Evolutionary conservation across 2,329 filamentous ascomycete species (phyloP).

Genomic region (Beauveria sp.): DNA sequence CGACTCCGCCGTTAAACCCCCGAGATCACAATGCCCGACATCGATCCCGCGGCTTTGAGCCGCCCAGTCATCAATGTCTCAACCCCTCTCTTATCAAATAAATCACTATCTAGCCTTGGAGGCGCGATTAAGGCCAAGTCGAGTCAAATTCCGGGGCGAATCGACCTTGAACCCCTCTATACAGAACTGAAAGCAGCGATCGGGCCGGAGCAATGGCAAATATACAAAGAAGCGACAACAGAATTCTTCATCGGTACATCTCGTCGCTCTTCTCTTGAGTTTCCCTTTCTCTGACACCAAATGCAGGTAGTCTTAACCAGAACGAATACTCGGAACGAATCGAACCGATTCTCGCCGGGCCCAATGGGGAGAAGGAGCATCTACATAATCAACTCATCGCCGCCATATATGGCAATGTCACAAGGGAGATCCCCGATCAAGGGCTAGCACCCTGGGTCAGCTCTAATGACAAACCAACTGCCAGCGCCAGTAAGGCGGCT

Average conservation of each 20-base stretch:
- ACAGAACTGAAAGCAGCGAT: constrained; percentile 53
- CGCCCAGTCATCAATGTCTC: constrained; percentile 50
- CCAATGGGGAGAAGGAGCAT: constrained; percentile 52
- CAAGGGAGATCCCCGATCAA: constrained; percentile 59
- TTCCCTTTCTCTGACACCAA: constrained; percentile 4
- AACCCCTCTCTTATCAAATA: constrained; percentile 51
- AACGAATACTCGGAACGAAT: constrained; percentile 51
- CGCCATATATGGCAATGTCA: constrained; percentile 62
- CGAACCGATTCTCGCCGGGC: constrained; percentile 51
- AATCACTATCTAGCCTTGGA: constrained; percentile 48
- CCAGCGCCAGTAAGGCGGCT: constrained; percentile 52
- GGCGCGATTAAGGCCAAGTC: constrained; percentile 48
- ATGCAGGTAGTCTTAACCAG: constrained; percentile 54
- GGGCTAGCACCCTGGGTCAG: constrained; percentile 65
- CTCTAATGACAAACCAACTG: constrained; percentile 59
- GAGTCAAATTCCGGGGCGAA: constrained; percentile 55
- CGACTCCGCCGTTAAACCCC: constrained; percentile 31
- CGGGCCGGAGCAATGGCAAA: constrained; percentile 53
- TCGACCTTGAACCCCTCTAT: constrained; percentile 61
- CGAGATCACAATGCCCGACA: constrained; percentile 52
- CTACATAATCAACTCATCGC: constrained; percentile 62
- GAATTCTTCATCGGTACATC: constrained; percentile 54
- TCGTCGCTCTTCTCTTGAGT: neutral
- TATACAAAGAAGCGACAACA: constrained; percentile 56
- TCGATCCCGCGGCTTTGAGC: constrained; percentile 62